Base-by-base conservation (phyloP, 306 rosid species). In the Sicyos edulis region DNA sequence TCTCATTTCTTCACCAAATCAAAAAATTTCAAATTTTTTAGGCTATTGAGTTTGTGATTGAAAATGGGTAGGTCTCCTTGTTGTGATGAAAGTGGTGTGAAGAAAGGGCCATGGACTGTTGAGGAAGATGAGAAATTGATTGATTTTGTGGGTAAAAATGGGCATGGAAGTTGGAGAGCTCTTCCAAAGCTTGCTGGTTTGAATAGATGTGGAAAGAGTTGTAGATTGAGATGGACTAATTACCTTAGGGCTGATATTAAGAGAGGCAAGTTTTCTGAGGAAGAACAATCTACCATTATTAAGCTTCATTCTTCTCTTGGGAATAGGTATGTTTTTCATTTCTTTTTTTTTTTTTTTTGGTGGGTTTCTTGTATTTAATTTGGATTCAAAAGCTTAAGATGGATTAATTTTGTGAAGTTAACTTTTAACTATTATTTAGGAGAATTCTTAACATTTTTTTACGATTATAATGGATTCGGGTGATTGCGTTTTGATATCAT, bases 81-180 rank as follows among this genome's bases (percentile, higher is more conserved):
- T 54, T 85, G 93, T 82, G 86, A 84, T 19, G 92, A 85, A 65
- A 82, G 16, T 49, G 77, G 74, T 58, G 82, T 90, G 22, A 92
- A 92, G 88, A 92, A 92, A 84, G 98, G 98, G 78, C 98, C 96
- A 78, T 92, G 98, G 98, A 92, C 93, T 53, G 77, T 85, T 4
- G 98, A 92, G 71, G 96, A 92, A 85, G 98, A 92, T 75, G 78
- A 87, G 78, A 90, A 76, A 74, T 81, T 92, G 45, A 50, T 75
- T 58, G 88, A 87, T 73, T 81, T 85, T 54, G 86, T 92, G 64
- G 81, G 16, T 29, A 75, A 47, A 29, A 71, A 92, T 49, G 96
- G 96, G 56, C 90, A 85, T 75, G 98, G 96, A 66, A 88, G 84
- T 70, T 92, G 98, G 98, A 85, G 96, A 75, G 70, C 91, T 4